Base-by-base conservation (phyloP, 164 flowering plant species). In the Echeveria elegans region DNA sequence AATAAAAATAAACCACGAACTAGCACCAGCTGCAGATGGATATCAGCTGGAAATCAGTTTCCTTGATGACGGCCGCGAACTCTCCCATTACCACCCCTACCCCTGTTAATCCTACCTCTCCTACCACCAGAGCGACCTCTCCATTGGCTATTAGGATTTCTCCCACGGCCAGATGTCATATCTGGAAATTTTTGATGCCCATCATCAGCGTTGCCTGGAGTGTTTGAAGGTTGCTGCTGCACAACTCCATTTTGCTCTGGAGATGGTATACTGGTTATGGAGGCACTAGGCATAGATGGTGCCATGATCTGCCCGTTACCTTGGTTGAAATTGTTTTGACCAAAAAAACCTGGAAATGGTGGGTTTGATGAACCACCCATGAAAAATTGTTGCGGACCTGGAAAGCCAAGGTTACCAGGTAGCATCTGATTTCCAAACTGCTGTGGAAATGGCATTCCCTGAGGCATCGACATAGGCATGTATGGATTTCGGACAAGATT, bases 371-470 rank as follows among this genome's bases (percentile, higher is more conserved):
- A 68, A 21, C 78, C 83, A 8, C 70, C 56, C 68, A 75, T 67
- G 19, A 73, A 66, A 59, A 75, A 79, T 26, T 75, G 53, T 67
- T 78, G 84, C 67, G 74, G 79, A 69, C 63, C 70, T 7, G 83
- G 75, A 1, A 76, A 18, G 12, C 36, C 60, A 50, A 66, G 61
- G 69, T 65, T 72, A 28, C 77, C 74, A 56, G 77, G 66, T 16
- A 74, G 14, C 40, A 43, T 64, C 56, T 77, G 82, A 67, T 47
- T 74, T 43, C 72, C 73, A 69, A 78, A 76, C 62, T 79, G 86
- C 73, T 75, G 92, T 74, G 81, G 84, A 62, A 70, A 73, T 40
- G 78, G 77, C 73, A 77, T 37, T 38, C 68, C 70, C 60, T 73
- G 77, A 9, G 70, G 68, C 30, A 75, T 66, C 12, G 70, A 66